Conservation (phyloP, 768 basidiomycete species). For the Mycena belliarum region DNA sequence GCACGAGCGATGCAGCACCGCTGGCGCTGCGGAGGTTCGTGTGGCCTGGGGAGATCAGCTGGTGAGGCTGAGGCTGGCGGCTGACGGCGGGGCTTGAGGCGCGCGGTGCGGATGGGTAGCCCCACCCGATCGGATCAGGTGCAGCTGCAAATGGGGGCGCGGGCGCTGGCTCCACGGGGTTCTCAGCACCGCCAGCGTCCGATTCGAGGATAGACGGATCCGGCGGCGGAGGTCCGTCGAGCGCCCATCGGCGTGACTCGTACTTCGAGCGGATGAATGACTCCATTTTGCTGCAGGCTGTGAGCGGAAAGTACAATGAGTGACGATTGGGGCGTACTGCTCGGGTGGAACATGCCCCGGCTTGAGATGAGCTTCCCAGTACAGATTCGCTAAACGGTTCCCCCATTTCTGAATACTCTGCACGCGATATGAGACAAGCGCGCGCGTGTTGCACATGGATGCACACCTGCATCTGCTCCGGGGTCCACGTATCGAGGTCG, state of each 20-base stretch:
- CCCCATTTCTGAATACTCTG: slow-evolving; percentile 85
- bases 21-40: slow-evolving; percentile 21
- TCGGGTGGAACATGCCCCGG: slow-evolving; percentile 90
- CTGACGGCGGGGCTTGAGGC: slow-evolving; percentile 28
- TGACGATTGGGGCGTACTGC: slow-evolving; percentile 61
- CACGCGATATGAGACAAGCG: neutral
- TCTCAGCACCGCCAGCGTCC: slow-evolving; percentile 29
- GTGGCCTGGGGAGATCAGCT: slow-evolving; percentile 51
- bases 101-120: slow-evolving; percentile 34
- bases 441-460: neutral
- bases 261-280: slow-evolving; percentile 97
- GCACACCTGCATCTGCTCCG: slow-evolving; percentile 90
- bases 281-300: slow-evolving; percentile 84
- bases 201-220: slow-evolving; percentile 81
- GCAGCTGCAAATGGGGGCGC: slow-evolving; percentile 23
- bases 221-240: slow-evolving; percentile 80
- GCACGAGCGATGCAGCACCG: slow-evolving; percentile 12
- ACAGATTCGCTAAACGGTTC: slow-evolving; percentile 87
- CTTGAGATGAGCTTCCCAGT: slow-evolving; percentile 97
- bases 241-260: slow-evolving; percentile 89
- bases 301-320: neutral
- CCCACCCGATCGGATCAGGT: slow-evolving; percentile 33
- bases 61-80: slow-evolving; percentile 55
- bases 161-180: slow-evolving; percentile 31
- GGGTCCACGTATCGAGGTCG: slow-evolving; percentile 96